Percentiles rank a stretch among this genome's conserved stretches.
Evolutionary conservation across 352 stramenopile species (phyloP).

Genomic region (Lagenidium giganteum): DNA sequence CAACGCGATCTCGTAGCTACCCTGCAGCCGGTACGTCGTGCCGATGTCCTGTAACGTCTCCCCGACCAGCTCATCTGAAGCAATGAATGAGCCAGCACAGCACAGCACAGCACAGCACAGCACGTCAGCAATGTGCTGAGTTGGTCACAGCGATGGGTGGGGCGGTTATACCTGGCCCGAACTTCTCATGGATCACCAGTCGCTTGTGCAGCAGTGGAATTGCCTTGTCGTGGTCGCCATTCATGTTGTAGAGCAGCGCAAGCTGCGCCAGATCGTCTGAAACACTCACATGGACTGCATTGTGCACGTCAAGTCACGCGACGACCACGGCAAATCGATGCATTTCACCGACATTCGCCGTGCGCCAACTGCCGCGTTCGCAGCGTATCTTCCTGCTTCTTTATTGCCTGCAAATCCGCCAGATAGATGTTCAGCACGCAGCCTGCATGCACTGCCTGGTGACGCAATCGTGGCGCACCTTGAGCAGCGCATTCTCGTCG

Average conservation of each 20-base stretch:
- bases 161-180: slow-evolving; percentile 35
- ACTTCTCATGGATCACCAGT: slow-evolving; percentile 83
- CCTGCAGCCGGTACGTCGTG: slow-evolving; percentile 62
- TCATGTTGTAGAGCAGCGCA: slow-evolving; percentile 66
- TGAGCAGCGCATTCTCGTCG: slow-evolving; percentile 29
- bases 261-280: slow-evolving; percentile 66
- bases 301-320: background rate
- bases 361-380: slow-evolving; percentile 32
- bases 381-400: slow-evolving; percentile 41
- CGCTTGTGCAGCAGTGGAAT: slow-evolving; percentile 64
- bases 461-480: slow-evolving; percentile 7
- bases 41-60: slow-evolving; percentile 63
- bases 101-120: no score
- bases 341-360: slow-evolving; percentile 36
- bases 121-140: no score
- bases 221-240: slow-evolving; percentile 55
- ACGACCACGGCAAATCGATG: background rate
- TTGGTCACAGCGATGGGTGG: background rate
- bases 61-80: slow-evolving; percentile 41
- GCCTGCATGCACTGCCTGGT: background rate
- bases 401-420: slow-evolving; percentile 25
- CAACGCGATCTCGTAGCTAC: slow-evolving; percentile 37
- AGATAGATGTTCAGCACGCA: no score
- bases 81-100: no score
- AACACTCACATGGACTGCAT: slow-evolving; percentile 44